Conservation (phyloP, 495 filamentous ascomycete species). For the Tuber melanosporum region DNA sequence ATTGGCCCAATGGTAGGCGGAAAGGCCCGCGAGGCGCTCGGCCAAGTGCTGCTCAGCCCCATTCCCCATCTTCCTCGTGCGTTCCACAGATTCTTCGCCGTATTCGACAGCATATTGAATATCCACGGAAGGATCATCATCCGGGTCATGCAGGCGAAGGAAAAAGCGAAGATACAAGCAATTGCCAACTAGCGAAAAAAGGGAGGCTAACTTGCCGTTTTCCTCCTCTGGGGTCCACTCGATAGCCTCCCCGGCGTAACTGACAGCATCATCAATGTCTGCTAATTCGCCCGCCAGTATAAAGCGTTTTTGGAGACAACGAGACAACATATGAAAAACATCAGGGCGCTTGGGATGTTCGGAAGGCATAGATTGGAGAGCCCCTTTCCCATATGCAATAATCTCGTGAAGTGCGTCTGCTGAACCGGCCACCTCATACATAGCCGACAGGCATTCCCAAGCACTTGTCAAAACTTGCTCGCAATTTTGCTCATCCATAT, state of each 20-base stretch:
- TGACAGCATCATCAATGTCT: not conserved
- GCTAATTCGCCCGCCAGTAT: not conserved
- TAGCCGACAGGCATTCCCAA: not conserved
- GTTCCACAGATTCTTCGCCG: not conserved
- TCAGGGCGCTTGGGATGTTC: not conserved
- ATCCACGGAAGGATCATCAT: not conserved
- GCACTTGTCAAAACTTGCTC: not conserved
- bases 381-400: not conserved
- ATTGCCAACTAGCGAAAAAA: not conserved
- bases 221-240: not conserved
- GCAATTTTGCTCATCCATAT: not conserved
- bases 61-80: not conserved
- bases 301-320: not conserved
- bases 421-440: not conserved
- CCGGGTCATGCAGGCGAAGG: not conserved
- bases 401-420: not conserved
- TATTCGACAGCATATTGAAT: not conserved
- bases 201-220: not conserved
- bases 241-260: not conserved
- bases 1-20: not conserved
- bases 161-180: not conserved
- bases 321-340: not conserved
- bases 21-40: not conserved
- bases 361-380: not conserved
- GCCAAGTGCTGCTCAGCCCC: not conserved